phyloP scores from a whole-genome alignment of 2,329 filamentous ascomycete species.

The Trichoderma koningii region DNA sequence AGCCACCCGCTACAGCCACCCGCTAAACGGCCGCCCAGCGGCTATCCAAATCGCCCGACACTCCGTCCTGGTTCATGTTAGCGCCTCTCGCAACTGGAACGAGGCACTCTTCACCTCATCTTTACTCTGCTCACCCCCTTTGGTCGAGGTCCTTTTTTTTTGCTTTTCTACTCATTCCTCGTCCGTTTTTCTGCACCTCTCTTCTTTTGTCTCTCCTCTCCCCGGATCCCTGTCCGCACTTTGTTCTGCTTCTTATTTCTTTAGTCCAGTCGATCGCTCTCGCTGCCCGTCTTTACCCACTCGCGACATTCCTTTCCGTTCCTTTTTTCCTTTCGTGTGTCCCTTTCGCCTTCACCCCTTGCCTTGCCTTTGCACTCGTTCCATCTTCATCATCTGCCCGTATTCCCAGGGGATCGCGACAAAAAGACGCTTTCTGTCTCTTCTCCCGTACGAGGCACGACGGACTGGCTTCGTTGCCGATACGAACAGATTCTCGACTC shows the following conservation, averaged over 20 bases:
- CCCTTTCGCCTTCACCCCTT: neutral
- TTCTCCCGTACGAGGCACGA: neutral
- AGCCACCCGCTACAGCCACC: neutral
- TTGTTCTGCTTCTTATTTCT: slow-evolving; percentile 24
- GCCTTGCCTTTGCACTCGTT: neutral
- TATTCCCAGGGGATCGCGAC: neutral
- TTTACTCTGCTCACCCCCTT: slow-evolving; percentile 10
- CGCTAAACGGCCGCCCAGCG: neutral
- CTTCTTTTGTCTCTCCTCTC: neutral
- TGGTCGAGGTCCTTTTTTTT: neutral
- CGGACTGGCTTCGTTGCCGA: too few species aligned
- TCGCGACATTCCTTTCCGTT: slow-evolving; percentile 7
- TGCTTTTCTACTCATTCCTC: neutral
- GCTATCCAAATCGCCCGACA: neutral
- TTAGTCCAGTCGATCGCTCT: slow-evolving; percentile 24
- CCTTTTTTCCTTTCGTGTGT: neutral
- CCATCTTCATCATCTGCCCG: neutral
- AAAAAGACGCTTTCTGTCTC: neutral
- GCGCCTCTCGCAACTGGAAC: neutral
- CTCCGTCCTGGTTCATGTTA: neutral
- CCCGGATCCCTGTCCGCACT: slow-evolving; percentile 19
- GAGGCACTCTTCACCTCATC: neutral
- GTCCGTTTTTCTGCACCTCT: neutral
- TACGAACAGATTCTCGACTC: slow-evolving; percentile 5
- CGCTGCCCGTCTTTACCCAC: slow-evolving; percentile 17